Evolutionary conservation across 1,139 yeast species (phyloP), one percentile per base, ranked within the genome.

Genomic region (Pichia sp.): DNA sequence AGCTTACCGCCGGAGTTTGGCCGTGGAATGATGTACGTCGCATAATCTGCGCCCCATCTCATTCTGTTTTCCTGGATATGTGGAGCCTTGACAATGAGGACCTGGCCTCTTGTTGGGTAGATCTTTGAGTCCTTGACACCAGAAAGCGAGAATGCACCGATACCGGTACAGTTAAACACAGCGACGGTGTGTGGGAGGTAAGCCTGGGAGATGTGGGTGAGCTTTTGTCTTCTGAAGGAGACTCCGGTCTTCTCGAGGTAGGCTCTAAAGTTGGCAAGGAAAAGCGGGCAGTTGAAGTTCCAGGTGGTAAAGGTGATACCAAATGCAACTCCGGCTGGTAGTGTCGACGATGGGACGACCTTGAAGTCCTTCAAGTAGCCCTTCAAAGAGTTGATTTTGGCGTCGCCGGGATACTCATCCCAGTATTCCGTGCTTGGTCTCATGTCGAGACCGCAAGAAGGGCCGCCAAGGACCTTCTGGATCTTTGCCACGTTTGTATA

Each of bases 101-200:
- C 87, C 64, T 85, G 90, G 3, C 90, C 90, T 55, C 90, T 72
- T 1, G 84, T 80, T 8, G 90, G 87, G 61, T 79, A 81, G 31
- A 81, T 77, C 0, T 72, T 67, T 23, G 68, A 59, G 61, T 85
- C 90, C 30, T 72, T 70, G 45, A 83, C 85, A 8, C 87, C 88
- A 15, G 81, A 80, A 4, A 86, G 69, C 1, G 68, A 62, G 48
- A 72, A 72, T 4, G 90, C 83, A 1, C 89, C 87, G 45, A 82
- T 72, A 15, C 92, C 93, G 0, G 87, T 74, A 67, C 90, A 85
- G 63, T 86, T 86, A 74, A 85, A 83, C 13, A 85, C 84, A 3
- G 68, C 72, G 48, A 73, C 72, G 13, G 81, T 76, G 10, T 61
- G 57, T 8, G 69, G 57, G n/a, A 59, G 50, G 51, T 70, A 82